Evolutionary conservation across 768 basidiomycete genomes (phyloP).

Genomic region (Lentinula boryana): DNA sequence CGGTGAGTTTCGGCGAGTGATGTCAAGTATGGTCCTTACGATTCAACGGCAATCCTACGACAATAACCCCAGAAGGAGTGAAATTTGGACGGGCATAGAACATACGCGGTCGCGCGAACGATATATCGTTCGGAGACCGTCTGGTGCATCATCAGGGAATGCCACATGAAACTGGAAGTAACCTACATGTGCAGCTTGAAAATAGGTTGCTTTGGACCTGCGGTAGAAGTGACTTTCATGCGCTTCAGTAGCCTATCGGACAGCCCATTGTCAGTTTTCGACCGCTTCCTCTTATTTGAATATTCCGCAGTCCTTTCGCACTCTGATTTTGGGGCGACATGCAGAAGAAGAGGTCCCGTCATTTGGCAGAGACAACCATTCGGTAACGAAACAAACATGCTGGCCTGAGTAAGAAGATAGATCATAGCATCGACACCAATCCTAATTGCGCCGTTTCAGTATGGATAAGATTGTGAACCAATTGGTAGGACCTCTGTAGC

Average conservation of each 20-base stretch:
- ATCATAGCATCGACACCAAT: constrained; percentile 74
- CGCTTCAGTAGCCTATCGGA: background rate
- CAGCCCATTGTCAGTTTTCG: background rate
- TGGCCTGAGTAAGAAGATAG: constrained; percentile 70
- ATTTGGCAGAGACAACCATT: constrained; percentile 86
- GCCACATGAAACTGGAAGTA: background rate
- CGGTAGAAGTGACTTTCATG: background rate
- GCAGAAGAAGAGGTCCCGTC: constrained; percentile 63
- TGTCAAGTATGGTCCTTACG: constrained; percentile 37
- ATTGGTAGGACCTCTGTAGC: constrained; percentile 44
- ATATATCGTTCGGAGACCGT: constrained; percentile 42
- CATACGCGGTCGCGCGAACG: constrained; percentile 47
- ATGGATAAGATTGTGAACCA: background rate
- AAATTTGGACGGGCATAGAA: constrained; percentile 63
- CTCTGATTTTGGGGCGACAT: constrained; percentile 7
- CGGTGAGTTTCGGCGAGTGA: background rate
- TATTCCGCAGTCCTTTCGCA: background rate
- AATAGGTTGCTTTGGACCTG: background rate
- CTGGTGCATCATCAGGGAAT: background rate
- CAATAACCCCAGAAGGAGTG: constrained; percentile 40
- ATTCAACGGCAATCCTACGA: constrained; percentile 60
- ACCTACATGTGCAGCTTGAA: background rate
- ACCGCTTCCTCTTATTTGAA: background rate
- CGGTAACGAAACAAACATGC: constrained; percentile 69
- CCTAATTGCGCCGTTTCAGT: constrained; percentile 28